A percentile compares a stretch with the other conserved stretches of the same genome.
Evolutionary conservation across 441 rosid species (phyloP).

Genomic region (Eutrema salsugineum): DNA sequence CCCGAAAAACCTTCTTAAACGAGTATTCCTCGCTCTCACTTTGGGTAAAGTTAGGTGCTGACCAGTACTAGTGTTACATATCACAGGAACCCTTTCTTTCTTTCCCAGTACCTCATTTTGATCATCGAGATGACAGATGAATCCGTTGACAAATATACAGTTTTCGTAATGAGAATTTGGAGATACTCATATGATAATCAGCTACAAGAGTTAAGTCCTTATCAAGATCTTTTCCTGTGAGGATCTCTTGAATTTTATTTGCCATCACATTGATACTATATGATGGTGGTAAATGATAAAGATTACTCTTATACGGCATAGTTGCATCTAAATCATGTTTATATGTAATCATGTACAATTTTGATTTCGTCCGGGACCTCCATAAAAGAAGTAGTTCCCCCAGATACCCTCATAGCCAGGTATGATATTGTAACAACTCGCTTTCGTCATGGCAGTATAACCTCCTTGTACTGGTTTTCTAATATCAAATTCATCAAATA

Average conservation of each 20-base stretch:
- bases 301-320: too few relatives aligned
- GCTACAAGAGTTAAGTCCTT: neutral
- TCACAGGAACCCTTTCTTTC: neutral
- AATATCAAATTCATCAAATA: neutral
- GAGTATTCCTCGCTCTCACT: neutral
- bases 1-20: constrained; percentile 9
- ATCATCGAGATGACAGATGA: neutral
- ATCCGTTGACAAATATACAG: neutral
- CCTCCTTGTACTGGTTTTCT: neutral
- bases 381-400: neutral
- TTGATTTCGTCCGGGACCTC: too few relatives aligned
- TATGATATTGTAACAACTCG: neutral
- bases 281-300: too few relatives aligned
- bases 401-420: neutral
- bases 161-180: neutral
- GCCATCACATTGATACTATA: too few relatives aligned
- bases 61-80: constrained; percentile 3
- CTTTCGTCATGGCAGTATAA: neutral
- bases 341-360: too few relatives aligned
- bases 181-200: neutral
- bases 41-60: neutral
- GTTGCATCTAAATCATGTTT: too few relatives aligned
- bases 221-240: neutral
- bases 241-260: too few relatives aligned
- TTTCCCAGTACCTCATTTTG: neutral